Base-by-base conservation (phyloP, 2,329 filamentous ascomycete genomes). In the Trichocomaceae sp. region DNA sequence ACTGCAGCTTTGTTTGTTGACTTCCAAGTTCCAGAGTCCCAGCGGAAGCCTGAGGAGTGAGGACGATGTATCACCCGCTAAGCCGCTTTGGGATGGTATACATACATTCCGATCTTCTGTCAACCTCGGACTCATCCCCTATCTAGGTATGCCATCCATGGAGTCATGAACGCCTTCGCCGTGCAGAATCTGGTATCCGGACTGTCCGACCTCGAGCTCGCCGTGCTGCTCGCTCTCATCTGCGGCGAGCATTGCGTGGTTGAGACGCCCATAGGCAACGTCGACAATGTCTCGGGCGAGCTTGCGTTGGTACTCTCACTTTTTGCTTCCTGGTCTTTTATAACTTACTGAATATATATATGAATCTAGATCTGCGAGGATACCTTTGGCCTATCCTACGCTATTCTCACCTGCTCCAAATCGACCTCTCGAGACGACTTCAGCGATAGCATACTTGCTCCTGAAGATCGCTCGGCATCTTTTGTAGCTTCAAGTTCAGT, bases 211-310 rank as follows among this genome's bases (percentile, higher is more conserved):
- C 79, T 96, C 41, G 91, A 96, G 73, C 82, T 97, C 57, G 93
- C 92, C 22, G 75, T 87, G 13, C 79, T 97, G 41, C 81, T 96
- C 50, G 91, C 87, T 66, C 81, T 97, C 50, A 79, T 90, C 59
- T 84, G 85, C 57, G 81, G 85, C 61, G 88, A 96, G 70, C 91
- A 97, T 70, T 96, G 90, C 73, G 84, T 97, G 63, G 83, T 97
- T 65, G 86, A 90, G 71, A 87, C 88, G 15, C 81, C 84, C 2
- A 69, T 75, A 4, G 74, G 81, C 35, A 74, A 77, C 51, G 72
- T 92, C 55, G 79, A 87, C 68, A 80, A 84, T 60, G 76, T 95
- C n/a, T 79, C 85, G 44, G 79, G 83, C 51, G 90, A 95, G 70
- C 75, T 96, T 20, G 80, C 82, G 59, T 74, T 93, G 66, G 87